Conservation (phyloP, 345 rosid genomes). For the Sisymbrium altissimum region DNA sequence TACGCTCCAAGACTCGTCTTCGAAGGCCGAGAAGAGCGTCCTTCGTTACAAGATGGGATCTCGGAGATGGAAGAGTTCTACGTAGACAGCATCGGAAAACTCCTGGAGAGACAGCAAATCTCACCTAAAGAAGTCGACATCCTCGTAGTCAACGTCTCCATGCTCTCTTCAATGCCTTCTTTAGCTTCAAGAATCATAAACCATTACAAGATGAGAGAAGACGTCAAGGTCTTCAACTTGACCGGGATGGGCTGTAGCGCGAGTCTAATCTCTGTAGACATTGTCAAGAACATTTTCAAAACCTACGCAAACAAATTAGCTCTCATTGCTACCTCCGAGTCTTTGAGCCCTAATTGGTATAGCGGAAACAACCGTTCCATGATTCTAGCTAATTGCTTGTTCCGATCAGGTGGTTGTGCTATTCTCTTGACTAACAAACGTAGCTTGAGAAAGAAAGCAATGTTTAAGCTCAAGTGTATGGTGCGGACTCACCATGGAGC, state of each 20-base stretch:
- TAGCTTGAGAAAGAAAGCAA: slow-evolving; percentile 41
- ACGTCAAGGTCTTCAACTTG: slow-evolving; percentile 61
- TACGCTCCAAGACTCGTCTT: slow-evolving; percentile 63
- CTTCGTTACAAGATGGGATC: slow-evolving; percentile 55
- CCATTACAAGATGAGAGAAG: slow-evolving; percentile 70
- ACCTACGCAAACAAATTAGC: slow-evolving; percentile 50
- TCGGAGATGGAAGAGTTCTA: slow-evolving; percentile 89
- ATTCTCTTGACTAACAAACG: slow-evolving; percentile 70
- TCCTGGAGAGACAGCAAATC: slow-evolving; percentile 56
- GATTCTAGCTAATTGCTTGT: slow-evolving; percentile 82
- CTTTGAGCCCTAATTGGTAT: slow-evolving; percentile 81
- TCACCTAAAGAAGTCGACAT: slow-evolving; percentile 68
- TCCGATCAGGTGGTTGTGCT: slow-evolving; percentile 79
- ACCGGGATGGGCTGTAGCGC: slow-evolving; percentile 97
- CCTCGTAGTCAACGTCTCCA: slow-evolving; percentile 77
- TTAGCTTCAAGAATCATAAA: slow-evolving; percentile 62
- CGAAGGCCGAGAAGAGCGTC: slow-evolving; percentile 54
- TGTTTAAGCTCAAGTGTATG: slow-evolving; percentile 68
- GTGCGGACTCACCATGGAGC: slow-evolving; percentile 90
- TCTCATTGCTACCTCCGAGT: slow-evolving; percentile 68
- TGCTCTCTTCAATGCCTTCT: slow-evolving; percentile 65
- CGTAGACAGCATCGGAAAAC: slow-evolving; percentile 51
- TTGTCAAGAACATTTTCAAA: slow-evolving; percentile 61
- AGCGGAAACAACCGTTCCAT: slow-evolving; percentile 76
- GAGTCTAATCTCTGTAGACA: slow-evolving; percentile 66